These are phyloP conservation scores for Fusarium sp. DNA, from an alignment of 2,329 filamentous ascomycete species.

Conservation along the genomic window DNA sequence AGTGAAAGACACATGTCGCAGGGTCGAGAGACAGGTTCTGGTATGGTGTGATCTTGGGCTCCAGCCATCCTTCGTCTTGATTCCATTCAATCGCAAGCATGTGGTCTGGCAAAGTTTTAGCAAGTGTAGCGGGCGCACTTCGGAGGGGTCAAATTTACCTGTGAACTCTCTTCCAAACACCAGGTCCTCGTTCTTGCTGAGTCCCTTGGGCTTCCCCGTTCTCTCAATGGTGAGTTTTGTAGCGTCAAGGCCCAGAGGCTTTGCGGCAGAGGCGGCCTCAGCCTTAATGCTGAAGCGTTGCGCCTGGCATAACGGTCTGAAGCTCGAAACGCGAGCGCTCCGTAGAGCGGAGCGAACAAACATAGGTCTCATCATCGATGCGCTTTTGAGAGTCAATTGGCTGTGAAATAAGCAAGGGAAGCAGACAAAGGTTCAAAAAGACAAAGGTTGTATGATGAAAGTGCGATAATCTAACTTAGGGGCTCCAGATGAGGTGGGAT, in stretches of 20 bases:
- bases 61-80: slow-evolving; percentile 81
- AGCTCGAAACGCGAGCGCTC: slow-evolving; percentile 55
- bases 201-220: slow-evolving; percentile 78
- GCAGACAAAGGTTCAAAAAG: background rate
- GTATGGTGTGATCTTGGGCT: slow-evolving; percentile 88
- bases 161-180: slow-evolving; percentile 94
- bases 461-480: background rate
- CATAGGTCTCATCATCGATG: slow-evolving; percentile 48
- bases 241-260: slow-evolving; percentile 78
- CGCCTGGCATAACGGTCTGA: slow-evolving; percentile 46
- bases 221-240: slow-evolving; percentile 78
- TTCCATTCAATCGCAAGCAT: slow-evolving; percentile 98
- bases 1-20: slow-evolving; percentile 97
- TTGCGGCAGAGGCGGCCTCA: slow-evolving; percentile 59
- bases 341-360: slow-evolving; percentile 50
- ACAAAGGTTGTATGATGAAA: slow-evolving; percentile 5
- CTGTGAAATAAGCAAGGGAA: background rate
- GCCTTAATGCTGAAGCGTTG: slow-evolving; percentile 65
- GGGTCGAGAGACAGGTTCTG: slow-evolving; percentile 97
- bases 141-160: slow-evolving; percentile 61
- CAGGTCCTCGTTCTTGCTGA: slow-evolving; percentile 81
- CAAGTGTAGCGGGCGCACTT: background rate
- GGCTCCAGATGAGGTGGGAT: slow-evolving; percentile 19
- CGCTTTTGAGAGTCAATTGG: slow-evolving; percentile 19
- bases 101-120: slow-evolving; percentile 73